These are phyloP conservation scores for Kondoa malvinella DNA, from an alignment of 768 basidiomycete species.

Conservation along the genomic window DNA sequence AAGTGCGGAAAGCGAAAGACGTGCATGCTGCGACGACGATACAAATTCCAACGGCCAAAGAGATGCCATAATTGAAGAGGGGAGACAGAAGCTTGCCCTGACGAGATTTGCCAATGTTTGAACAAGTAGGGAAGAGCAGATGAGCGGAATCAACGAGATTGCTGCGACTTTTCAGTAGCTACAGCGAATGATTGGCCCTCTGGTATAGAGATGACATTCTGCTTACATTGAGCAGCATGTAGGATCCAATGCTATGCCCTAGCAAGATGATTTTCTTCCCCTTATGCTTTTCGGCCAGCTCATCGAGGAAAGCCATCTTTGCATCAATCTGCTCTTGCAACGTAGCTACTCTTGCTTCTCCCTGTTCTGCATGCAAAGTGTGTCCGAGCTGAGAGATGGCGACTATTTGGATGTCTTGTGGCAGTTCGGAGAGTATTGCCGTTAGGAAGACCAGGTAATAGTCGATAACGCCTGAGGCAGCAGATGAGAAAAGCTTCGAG, in stretches of 20 bases:
- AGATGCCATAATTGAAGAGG: conserved; percentile 14
- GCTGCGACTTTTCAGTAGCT: conserved; percentile 42
- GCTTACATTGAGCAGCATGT: conserved; percentile 47
- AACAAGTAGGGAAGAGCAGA: conserved; percentile 55
- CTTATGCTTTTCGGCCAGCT: conserved; percentile 25
- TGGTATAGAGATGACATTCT: conserved; percentile 15
- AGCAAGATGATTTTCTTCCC: conserved; percentile 38
- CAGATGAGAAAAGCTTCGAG: conserved; percentile 23
- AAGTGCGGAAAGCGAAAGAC: background rate
- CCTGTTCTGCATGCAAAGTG: conserved; percentile 37
- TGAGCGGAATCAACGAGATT: conserved; percentile 37
- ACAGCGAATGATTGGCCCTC: background rate
- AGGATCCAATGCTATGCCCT: conserved; percentile 58
- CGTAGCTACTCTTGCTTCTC: conserved; percentile 27
- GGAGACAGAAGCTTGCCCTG: conserved; percentile 44
- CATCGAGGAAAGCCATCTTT: conserved; percentile 43
- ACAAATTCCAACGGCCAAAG: conserved; percentile 15
- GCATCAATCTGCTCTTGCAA: conserved; percentile 43
- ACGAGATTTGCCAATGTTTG: conserved; percentile 46
- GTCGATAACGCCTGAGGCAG: conserved; percentile 46
- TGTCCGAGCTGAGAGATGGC: conserved; percentile 44
- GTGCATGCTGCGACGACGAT: conserved; percentile 15
- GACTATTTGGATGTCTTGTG: conserved; percentile 19
- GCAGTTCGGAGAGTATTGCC: conserved; percentile 35
- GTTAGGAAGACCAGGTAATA: conserved; percentile 55